These are phyloP conservation scores for Tricholoma sp. DNA, from an alignment of 768 basidiomycete species.

Conservation along the genomic window DNA sequence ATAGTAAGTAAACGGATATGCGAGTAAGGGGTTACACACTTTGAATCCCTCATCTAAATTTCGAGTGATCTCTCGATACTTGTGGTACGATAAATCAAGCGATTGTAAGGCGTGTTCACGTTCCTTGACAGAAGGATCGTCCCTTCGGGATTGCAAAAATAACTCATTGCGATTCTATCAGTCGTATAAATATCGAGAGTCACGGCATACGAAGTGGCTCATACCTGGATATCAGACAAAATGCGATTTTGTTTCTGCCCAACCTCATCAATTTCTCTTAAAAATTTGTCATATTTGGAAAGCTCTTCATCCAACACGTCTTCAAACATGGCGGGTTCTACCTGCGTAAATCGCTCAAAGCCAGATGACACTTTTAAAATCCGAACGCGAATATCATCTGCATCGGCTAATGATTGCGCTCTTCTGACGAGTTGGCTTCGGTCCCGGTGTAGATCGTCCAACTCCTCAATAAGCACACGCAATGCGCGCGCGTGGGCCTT, in stretches of 20 bases:
- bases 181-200: background rate
- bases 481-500: constrained; percentile 64
- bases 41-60: constrained; percentile 89
- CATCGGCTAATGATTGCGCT: constrained; percentile 53
- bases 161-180: constrained; percentile 54
- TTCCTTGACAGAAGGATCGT: constrained; percentile 72
- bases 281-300: constrained; percentile 73
- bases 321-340: constrained; percentile 86
- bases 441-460: constrained; percentile 65
- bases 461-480: constrained; percentile 69
- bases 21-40: constrained; percentile 30
- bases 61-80: constrained; percentile 77
- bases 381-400: constrained; percentile 69
- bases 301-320: constrained; percentile 75
- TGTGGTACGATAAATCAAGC: constrained; percentile 81
- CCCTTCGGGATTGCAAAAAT: constrained; percentile 74
- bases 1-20: background rate
- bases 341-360: constrained; percentile 62
- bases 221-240: constrained; percentile 65
- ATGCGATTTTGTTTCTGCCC: constrained; percentile 61
- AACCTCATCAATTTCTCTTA: constrained; percentile 51
- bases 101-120: constrained; percentile 79
- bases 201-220: background rate
- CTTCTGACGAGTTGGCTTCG: constrained; percentile 61
- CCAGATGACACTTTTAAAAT: constrained; percentile 63